Evolutionary conservation across 345 rosid genomes (phyloP).

Genomic region (Murraya paniculata): DNA sequence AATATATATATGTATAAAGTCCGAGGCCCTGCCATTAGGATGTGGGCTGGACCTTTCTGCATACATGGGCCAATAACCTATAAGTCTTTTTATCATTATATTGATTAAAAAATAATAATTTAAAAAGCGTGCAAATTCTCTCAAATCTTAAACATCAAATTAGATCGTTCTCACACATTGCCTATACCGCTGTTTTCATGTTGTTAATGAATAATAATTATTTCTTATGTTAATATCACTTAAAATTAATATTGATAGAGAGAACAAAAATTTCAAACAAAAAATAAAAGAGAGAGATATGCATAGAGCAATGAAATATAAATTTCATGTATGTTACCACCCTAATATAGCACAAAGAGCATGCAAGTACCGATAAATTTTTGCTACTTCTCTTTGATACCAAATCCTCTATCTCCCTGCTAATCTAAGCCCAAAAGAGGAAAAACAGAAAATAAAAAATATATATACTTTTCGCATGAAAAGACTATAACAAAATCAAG

Average conservation of each 20-base stretch:
- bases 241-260: not conserved
- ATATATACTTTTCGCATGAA: constrained; percentile 24
- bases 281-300: not conserved
- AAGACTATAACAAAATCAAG: constrained; percentile 20
- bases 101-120: too few relatives aligned
- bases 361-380: constrained; percentile 13
- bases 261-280: too few relatives aligned
- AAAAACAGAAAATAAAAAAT: not conserved
- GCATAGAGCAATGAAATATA: not conserved
- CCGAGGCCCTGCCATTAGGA: too few relatives aligned
- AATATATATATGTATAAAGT: too few relatives aligned
- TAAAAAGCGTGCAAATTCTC: too few relatives aligned
- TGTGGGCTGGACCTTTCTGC: too few relatives aligned
- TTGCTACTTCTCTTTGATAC: constrained; percentile 23
- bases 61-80: too few relatives aligned
- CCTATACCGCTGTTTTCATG: not conserved
- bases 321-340: constrained; percentile 5
- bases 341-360: constrained; percentile 14
- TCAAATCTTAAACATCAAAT: not conserved
- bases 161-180: not conserved
- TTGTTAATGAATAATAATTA: too few relatives aligned
- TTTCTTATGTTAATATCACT: too few relatives aligned
- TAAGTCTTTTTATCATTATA: too few relatives aligned
- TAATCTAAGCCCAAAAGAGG: not conserved
- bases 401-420: constrained; percentile 4